Conservation (phyloP, 768 basidiomycete species). For the Mycena amicta region DNA sequence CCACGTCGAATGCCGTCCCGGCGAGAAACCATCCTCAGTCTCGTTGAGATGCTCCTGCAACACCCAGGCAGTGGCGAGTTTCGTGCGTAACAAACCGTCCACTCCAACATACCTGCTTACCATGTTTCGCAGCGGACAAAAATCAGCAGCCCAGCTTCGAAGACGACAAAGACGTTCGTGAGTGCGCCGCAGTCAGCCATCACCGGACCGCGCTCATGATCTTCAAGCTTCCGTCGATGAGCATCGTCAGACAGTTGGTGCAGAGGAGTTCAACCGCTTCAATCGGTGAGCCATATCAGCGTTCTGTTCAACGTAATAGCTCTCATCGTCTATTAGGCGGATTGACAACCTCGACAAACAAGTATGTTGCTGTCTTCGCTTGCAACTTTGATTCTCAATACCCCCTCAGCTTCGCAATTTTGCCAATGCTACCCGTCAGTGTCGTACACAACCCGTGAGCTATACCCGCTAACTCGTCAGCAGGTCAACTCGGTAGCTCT, state of each 20-base stretch:
- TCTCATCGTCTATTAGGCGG: conserved; percentile 48
- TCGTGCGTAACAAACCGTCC: conserved; percentile 28
- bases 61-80: conserved; percentile 34
- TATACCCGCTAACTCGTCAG: neutral
- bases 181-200: conserved; percentile 34
- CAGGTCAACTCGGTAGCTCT: conserved; percentile 66
- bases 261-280: conserved; percentile 65
- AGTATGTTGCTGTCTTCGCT: conserved; percentile 34
- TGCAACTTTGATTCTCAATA: neutral
- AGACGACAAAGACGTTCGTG: conserved; percentile 68
- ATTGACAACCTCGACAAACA: conserved; percentile 68
- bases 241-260: conserved; percentile 67
- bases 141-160: conserved; percentile 53
- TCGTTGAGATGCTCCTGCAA: conserved; percentile 53
- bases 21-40: conserved; percentile 50
- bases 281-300: conserved; percentile 49
- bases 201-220: neutral
- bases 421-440: conserved; percentile 63
- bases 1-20: conserved; percentile 23
- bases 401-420: conserved; percentile 67
- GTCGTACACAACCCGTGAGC: neutral
- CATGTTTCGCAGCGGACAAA: conserved; percentile 29
- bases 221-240: conserved; percentile 53
- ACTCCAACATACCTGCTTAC: neutral
- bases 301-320: too few species aligned